Evolutionary conservation across 108 stramenopile genomes (phyloP).

Genomic region (Stephanodiscus triporus): DNA sequence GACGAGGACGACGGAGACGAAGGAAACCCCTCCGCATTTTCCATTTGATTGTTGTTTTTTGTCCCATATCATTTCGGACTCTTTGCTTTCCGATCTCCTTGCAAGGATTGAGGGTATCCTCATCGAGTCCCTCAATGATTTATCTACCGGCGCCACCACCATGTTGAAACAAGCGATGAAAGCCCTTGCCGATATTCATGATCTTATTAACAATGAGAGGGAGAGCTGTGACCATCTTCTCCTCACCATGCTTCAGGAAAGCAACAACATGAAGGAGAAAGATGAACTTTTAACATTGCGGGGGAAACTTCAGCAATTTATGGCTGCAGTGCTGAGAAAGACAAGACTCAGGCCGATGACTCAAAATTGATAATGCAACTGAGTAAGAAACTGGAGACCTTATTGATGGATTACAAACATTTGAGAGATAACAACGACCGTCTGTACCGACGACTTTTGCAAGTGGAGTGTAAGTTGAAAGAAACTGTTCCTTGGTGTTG

Average conservation of each 20-base stretch:
- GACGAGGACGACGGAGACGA: no score
- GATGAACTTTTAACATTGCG: slow-evolving; percentile 78
- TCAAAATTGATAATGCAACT: slow-evolving; percentile 92
- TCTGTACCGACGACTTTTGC: slow-evolving; percentile 78
- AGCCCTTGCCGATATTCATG: slow-evolving; percentile 82
- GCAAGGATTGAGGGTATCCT: no score
- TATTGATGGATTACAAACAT: slow-evolving; percentile 92
- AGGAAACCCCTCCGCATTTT: no score
- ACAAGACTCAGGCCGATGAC: slow-evolving; percentile 89
- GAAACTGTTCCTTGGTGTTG: slow-evolving; percentile 14
- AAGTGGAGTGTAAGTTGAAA: slow-evolving; percentile 85
- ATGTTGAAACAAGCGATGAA: no score
- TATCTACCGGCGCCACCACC: no score
- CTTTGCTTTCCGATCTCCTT: no score
- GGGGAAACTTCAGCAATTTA: slow-evolving; percentile 65
- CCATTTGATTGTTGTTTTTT: no score
- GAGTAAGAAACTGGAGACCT: slow-evolving; percentile 91
- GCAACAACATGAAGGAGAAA: slow-evolving; percentile 82
- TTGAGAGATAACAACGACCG: slow-evolving; percentile 89
- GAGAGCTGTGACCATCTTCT: slow-evolving; percentile 88
- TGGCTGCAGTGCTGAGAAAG: slow-evolving; percentile 78
- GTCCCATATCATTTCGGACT: no score
- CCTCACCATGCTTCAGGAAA: slow-evolving; percentile 81
- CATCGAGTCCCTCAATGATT: no score
- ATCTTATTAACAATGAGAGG: slow-evolving; percentile 82